Evolutionary conservation across 306 rosid genomes (phyloP).

Genomic region (Dalbergia oliveri): DNA sequence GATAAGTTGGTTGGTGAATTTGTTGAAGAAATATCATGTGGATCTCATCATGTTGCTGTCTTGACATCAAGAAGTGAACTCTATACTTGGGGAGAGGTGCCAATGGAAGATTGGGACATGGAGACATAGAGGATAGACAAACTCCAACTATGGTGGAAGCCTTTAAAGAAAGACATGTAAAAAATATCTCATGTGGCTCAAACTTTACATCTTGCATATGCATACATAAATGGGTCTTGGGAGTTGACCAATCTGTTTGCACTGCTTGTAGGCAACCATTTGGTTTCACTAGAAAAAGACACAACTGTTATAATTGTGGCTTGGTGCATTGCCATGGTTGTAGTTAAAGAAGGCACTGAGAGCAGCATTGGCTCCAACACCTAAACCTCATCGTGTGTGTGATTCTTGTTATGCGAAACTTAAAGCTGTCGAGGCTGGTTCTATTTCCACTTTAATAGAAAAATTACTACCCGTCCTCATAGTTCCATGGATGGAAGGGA

Average conservation of each 20-base stretch:
- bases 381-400: slow-evolving; percentile 96
- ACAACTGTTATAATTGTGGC: slow-evolving; percentile 95
- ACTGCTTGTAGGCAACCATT: slow-evolving; percentile 93
- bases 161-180: slow-evolving; percentile 86
- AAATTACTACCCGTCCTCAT: slow-evolving; percentile 53
- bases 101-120: slow-evolving; percentile 93
- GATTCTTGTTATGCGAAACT: slow-evolving; percentile 90
- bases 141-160: slow-evolving; percentile 85
- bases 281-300: slow-evolving; percentile 95
- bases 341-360: slow-evolving; percentile 81
- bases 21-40: slow-evolving; percentile 95
- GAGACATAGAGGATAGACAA: slow-evolving; percentile 75
- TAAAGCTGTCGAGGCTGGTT: slow-evolving; percentile 67
- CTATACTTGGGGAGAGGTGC: slow-evolving; percentile 92
- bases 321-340: slow-evolving; percentile 95
- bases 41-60: slow-evolving; percentile 81
- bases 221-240: slow-evolving; percentile 96
- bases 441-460: slow-evolving; percentile 52
- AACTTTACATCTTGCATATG: slow-evolving; percentile 89
- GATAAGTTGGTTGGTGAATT: slow-evolving; percentile 88
- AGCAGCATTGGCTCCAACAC: slow-evolving; percentile 97
- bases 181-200: slow-evolving; percentile 89
- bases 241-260: slow-evolving; percentile 94
- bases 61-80: slow-evolving; percentile 96
- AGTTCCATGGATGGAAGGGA: slow-evolving; percentile 73